Evolutionary conservation across 495 filamentous ascomycete genomes (phyloP).

Genomic region (Aspergillus saccharolyticus): DNA sequence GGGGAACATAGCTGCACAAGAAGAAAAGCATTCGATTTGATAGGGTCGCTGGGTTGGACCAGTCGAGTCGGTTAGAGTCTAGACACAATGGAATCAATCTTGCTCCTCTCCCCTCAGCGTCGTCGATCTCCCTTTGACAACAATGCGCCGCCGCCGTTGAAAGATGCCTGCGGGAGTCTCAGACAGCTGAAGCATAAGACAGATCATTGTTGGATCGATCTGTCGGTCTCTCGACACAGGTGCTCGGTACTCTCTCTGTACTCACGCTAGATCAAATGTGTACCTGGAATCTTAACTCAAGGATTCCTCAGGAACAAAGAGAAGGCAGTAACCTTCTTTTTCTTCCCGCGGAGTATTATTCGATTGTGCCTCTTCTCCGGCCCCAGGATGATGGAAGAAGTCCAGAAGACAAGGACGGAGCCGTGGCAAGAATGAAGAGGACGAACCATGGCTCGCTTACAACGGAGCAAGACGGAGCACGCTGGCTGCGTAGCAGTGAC

Average conservation of each 20-base stretch:
- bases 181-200: background rate
- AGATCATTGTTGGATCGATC: constrained; percentile 1
- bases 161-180: constrained; percentile 1
- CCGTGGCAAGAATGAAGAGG: constrained; percentile 11
- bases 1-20: background rate
- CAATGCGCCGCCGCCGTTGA: constrained; percentile 14
- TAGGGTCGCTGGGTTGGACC: constrained; percentile 16
- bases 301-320: background rate
- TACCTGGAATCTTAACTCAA: background rate
- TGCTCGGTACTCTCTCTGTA: background rate
- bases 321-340: background rate
- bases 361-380: constrained; percentile 1
- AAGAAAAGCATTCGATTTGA: constrained; percentile 4
- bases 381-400: constrained; percentile 2
- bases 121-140: background rate
- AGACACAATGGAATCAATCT: constrained; percentile 11
- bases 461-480: constrained; percentile 7
- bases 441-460: constrained; percentile 13
- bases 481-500: too few species aligned
- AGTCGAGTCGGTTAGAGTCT: constrained; percentile 27
- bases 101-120: background rate
- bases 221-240: background rate
- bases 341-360: background rate
- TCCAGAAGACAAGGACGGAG: constrained; percentile 2
- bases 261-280: too few species aligned